These are phyloP conservation scores for Colletotrichum neosansevieriae DNA, from an alignment of 2,329 filamentous ascomycete genomes.

Conservation along the genomic window DNA sequence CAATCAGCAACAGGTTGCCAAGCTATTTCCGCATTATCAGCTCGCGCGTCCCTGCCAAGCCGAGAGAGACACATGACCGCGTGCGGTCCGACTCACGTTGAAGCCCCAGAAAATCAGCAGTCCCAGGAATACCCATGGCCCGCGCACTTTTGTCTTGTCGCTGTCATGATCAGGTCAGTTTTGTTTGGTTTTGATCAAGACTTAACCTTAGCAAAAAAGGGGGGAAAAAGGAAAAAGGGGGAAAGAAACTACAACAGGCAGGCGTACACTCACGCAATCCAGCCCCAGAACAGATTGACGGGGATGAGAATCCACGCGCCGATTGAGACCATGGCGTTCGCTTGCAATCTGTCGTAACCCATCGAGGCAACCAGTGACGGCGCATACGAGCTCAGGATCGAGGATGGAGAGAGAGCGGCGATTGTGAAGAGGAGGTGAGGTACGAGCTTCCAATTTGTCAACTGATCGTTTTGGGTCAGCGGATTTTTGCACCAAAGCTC, in stretches of 20 bases:
- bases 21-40: slow-evolving; percentile 25
- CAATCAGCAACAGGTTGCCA: slow-evolving; percentile 33
- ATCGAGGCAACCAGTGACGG: slow-evolving; percentile 50
- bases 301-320: slow-evolving; percentile 51
- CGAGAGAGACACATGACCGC: neutral
- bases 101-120: slow-evolving; percentile 46
- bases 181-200: slow-evolving; percentile 17
- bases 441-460: slow-evolving; percentile 53
- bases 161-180: slow-evolving; percentile 8
- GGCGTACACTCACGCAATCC: slow-evolving; percentile 39
- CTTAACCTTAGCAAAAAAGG: neutral
- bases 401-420: slow-evolving; percentile 46
- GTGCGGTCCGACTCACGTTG: slow-evolving; percentile 40
- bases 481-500: neutral
- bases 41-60: neutral
- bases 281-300: slow-evolving; percentile 50
- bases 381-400: slow-evolving; percentile 47
- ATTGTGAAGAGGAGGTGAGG: slow-evolving; percentile 50
- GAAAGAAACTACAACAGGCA: too few species aligned
- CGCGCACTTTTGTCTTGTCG: slow-evolving; percentile 43
- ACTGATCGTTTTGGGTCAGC: slow-evolving; percentile 41
- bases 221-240: too few species aligned
- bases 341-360: slow-evolving; percentile 50
- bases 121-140: slow-evolving; percentile 46
- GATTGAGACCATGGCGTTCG: slow-evolving; percentile 52